Conservation (phyloP, 768 basidiomycete species). For the Lactarius sp. region DNA sequence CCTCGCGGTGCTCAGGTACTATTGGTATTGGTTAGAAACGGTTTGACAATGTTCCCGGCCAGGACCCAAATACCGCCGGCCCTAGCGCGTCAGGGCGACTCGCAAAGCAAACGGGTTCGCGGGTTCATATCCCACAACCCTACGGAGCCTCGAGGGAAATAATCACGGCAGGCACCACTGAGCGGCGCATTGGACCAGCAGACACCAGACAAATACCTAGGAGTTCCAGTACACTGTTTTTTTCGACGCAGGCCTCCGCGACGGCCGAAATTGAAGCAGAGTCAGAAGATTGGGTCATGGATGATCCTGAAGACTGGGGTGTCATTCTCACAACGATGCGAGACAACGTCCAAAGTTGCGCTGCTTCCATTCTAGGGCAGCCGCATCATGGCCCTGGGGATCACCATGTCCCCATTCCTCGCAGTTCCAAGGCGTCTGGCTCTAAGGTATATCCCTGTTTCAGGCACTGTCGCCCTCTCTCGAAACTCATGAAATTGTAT, state of each 20-base stretch:
- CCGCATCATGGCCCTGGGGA: neutral
- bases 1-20: neutral
- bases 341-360: conserved; percentile 12
- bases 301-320: conserved; percentile 12
- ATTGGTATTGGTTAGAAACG: neutral
- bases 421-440: neutral
- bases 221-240: neutral
- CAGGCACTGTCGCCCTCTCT: neutral
- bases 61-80: neutral
- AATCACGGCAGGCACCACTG: neutral
- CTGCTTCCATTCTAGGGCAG: conserved; percentile 7
- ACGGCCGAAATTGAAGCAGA: neutral
- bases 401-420: neutral
- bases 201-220: neutral
- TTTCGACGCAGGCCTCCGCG: neutral
- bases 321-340: conserved; percentile 16
- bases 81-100: neutral
- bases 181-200: neutral
- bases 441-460: conserved; percentile 8
- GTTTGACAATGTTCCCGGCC: neutral
- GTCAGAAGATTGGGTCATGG: conserved; percentile 13
- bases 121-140: neutral
- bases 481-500: conserved; percentile 1
- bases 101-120: conserved; percentile 3
- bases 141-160: neutral